Base-by-base conservation (phyloP, 306 rosid genomes). In the Gastrolobium villosum region DNA sequence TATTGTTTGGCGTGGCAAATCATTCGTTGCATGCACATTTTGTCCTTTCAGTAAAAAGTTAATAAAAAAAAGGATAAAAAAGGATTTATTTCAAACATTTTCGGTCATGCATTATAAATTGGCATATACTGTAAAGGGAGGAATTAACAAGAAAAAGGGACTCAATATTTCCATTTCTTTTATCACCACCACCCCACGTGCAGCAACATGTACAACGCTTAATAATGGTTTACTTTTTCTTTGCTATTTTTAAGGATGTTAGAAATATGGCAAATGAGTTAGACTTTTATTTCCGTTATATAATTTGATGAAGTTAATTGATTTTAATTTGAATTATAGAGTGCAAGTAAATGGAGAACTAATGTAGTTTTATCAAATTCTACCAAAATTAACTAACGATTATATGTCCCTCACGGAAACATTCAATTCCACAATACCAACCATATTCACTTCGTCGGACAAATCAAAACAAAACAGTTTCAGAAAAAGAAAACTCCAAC, bases 81-180 rank as follows among this genome's bases (percentile, higher is more conserved):
- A 20, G 1, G 26, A 1, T 20, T 20, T 20, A 0, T 20, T 20
- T 20, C 26, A 20, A 20, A 67, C 74, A 68, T 68, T 50, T 73
- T 73, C 2, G 10, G 48, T 32, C 56, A n/a, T 34, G 55, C 65
- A 80, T 46, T 66, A 62, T 45, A 36, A 49, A 50, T 3, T 9
- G n/a, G 57, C 68, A 64, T 56, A 70, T 28, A 52, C 37, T 63
- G 74, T 54, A 75, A 75, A 66, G 20, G 35, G 9, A 7, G 55
- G 20, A 30, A 2, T 26, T 3, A 20, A 72, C 57, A 77, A 65
- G 20, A 53, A 65, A 65, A 80, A 65, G 15, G 31, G 7, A 40
- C 7, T 52, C 69, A 26, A n/a, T 5, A 41, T 5, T 49, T 74
- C 30, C 36, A 54, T 77, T 43, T 41, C 28, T 56, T 28, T 31